Conservation (phyloP, 192 early-diverging fungal genomes). For the Backusella tarrabulga region DNA sequence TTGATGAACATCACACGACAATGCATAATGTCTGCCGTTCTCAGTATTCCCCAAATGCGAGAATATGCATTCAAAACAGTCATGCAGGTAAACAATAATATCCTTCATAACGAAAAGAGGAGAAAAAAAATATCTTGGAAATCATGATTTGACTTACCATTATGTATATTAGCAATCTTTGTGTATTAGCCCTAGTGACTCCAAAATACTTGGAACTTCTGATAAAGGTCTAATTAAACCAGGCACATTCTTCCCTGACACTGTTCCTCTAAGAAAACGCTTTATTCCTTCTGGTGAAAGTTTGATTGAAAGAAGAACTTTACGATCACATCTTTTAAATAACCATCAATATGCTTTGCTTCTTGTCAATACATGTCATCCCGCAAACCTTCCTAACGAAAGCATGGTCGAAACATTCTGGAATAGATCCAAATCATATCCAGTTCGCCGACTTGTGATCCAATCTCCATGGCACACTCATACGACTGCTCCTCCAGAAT, state of each 20-base stretch:
- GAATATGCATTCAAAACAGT: background rate
- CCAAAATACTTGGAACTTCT: conserved; percentile 6
- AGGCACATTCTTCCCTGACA: background rate
- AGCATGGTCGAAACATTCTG: background rate
- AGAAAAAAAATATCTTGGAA: background rate
- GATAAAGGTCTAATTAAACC: background rate
- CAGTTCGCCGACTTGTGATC: conserved; percentile 3
- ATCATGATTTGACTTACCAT: background rate
- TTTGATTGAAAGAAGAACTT: background rate
- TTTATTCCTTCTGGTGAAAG: background rate
- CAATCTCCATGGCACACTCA: conserved; percentile 11
- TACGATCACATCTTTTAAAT: background rate
- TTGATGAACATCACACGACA: background rate
- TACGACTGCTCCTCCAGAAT: background rate
- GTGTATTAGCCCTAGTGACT: background rate
- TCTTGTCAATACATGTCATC: conserved; percentile 1
- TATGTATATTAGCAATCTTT: background rate
- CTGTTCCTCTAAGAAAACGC: background rate
- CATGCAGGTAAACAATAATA: conserved; percentile 11
- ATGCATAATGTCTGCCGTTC: background rate
- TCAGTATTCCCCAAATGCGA: conserved; percentile 1
- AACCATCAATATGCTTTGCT: background rate
- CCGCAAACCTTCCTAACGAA: background rate
- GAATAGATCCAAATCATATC: background rate
- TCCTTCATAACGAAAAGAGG: background rate